phyloP scores from a whole-genome alignment of 140 eudicot species.

The Cichorium intybus region DNA sequence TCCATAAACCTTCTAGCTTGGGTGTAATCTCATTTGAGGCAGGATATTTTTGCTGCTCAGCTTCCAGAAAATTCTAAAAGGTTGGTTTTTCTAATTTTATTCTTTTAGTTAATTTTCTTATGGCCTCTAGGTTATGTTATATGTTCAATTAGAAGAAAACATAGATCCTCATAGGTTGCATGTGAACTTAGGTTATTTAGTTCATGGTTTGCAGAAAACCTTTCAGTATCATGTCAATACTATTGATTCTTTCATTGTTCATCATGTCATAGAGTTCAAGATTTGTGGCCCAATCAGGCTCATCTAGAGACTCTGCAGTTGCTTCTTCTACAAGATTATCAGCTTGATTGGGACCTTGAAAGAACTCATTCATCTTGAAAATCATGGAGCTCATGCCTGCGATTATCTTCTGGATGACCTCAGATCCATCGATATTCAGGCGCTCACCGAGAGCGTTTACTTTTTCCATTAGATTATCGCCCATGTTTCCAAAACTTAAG shows the following conservation, averaged over 20 bases:
- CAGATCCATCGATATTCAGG: slow-evolving; percentile 79
- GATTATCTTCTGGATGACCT: slow-evolving; percentile 81
- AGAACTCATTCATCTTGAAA: slow-evolving; percentile 90
- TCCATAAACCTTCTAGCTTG: too few relatives aligned
- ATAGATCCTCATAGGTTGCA: too few relatives aligned
- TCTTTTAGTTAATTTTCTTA: too few relatives aligned
- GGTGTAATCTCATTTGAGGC: too few relatives aligned
- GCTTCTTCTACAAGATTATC: slow-evolving; percentile 96
- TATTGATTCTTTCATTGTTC: slow-evolving; percentile 67
- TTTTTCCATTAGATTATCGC: slow-evolving; percentile 91
- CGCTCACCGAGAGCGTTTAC: slow-evolving; percentile 87
- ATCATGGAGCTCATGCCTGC: slow-evolving; percentile 96
- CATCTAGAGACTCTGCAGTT: slow-evolving; percentile 88
- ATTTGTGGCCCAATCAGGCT: slow-evolving; percentile 95
- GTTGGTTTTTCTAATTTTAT: too few relatives aligned
- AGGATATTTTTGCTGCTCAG: too few relatives aligned
- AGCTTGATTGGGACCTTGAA: slow-evolving; percentile 87
- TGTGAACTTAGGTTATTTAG: too few relatives aligned
- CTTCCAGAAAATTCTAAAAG: too few relatives aligned
- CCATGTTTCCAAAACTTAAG: slow-evolving; percentile 39
- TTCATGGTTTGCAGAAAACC: too few relatives aligned
- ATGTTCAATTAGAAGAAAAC: too few relatives aligned
- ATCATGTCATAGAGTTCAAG: slow-evolving; percentile 95
- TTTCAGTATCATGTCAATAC: slow-evolving; percentile 78
- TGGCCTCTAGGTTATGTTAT: too few relatives aligned